Base-by-base conservation (phyloP, 192 early-diverging fungal genomes). In the Umbelopsis ramanniana region DNA sequence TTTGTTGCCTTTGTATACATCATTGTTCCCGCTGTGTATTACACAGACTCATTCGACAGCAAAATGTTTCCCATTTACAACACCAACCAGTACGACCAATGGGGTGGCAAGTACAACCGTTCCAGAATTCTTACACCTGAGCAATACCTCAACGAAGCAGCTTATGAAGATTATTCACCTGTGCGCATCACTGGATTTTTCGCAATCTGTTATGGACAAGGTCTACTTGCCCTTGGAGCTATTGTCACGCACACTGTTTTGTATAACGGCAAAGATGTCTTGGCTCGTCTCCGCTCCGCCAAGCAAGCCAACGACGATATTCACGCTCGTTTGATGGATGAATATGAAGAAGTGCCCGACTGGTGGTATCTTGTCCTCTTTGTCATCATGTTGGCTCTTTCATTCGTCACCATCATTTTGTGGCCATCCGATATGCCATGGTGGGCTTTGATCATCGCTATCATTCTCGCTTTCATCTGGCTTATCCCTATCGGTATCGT, bases 1-100 rank as follows among this genome's bases (percentile, higher is more conserved):
- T 90, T 90, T 63, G 79, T 89, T n/a, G 82, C 91, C 22, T 86
- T 91, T 46, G 89, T 92, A 79, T 95, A 91, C 89, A 79, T 93
- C 72, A 72, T 91, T 21, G 85, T 87, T 6, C 94, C 93, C 15
- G 85, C 88, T 38, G 82, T 88, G 19, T 93, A 93, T 71, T 93
- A 90, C 81, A 85, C 79, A 67, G 84, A 93, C 67, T 66, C 83
- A 11, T 86, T 73, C 19, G 82, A 86, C 26, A 78, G 76, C 68
- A 79, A 86, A 54, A 45, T 74, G 23, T 89, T 90, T 77, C 90
- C 90, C 0, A 83, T 91, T 11, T 93, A 91, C 74, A 87, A 88
- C 47, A 86, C 90, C n/a, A 77, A 79, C 45, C 81, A 85, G 19
- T 93, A 90, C 52, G 84, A 82, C 40, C 73, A 82, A 35, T 82